Conservation (phyloP, 208 protist species). For the Trypanosoma melophagium region DNA sequence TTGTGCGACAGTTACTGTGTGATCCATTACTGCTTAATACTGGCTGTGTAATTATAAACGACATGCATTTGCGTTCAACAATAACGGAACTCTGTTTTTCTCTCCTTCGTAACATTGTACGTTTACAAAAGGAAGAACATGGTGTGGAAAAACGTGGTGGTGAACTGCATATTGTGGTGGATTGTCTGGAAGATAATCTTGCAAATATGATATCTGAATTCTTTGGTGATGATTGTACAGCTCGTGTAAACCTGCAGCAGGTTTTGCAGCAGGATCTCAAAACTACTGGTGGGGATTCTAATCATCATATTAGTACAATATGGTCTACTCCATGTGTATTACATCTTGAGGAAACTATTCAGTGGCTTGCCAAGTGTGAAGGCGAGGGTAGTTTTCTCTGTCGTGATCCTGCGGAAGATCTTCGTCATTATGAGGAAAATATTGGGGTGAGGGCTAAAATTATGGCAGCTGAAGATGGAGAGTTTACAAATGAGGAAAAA, state of each 20-base stretch:
- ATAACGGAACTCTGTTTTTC: constrained; percentile 74
- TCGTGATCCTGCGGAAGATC: constrained; percentile 51
- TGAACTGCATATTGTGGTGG: constrained; percentile 63
- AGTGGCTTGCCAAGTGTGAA: constrained; percentile 77
- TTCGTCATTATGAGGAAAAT: constrained; percentile 62
- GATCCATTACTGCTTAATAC: constrained; percentile 77
- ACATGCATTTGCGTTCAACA: constrained; percentile 71
- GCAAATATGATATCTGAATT: constrained; percentile 50
- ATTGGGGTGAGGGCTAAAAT: constrained; percentile 76
- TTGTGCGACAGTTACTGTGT: constrained; percentile 78
- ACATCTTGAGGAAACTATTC: constrained; percentile 80
- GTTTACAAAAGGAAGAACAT: constrained; percentile 22
- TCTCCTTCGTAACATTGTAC: constrained; percentile 49
- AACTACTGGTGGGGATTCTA: neutral
- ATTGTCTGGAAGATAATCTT: constrained; percentile 63
- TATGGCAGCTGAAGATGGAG: constrained; percentile 59
- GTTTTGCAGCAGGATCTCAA: constrained; percentile 23
- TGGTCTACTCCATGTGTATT: constrained; percentile 33
- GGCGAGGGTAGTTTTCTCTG: constrained; percentile 67
- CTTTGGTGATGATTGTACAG: constrained; percentile 38
- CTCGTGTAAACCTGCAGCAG: constrained; percentile 18
- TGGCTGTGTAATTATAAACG: constrained; percentile 80
- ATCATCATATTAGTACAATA: neutral
- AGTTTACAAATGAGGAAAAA: constrained; percentile 56
- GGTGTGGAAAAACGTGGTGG: constrained; percentile 13